Evolutionary conservation across 306 rosid species (phyloP).

Genomic region (Malus sylvestris): DNA sequence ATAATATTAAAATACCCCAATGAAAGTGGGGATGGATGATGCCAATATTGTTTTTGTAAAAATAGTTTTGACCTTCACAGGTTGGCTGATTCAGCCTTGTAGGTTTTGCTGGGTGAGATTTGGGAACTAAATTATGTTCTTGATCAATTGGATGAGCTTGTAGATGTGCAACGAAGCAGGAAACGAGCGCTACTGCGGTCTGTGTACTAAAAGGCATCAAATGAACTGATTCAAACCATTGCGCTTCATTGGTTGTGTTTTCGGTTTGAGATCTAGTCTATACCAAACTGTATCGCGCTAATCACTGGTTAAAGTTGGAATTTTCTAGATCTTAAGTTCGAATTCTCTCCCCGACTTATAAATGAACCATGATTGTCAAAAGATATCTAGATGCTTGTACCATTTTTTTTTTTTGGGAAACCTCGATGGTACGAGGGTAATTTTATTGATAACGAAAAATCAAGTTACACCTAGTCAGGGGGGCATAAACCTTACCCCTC

Average conservation of each 20-base stretch:
- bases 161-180: not conserved
- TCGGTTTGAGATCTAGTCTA: too few species aligned
- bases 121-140: not conserved
- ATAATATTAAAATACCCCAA: conserved; percentile 2
- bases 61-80: conserved; percentile 31
- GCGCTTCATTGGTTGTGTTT: not conserved
- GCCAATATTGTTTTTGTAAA: not conserved
- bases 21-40: conserved; percentile 10
- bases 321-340: not conserved
- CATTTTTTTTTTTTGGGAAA: not conserved
- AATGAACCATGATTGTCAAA: not conserved
- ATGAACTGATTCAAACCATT: not conserved
- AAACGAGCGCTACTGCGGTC: too few species aligned
- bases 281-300: too few species aligned
- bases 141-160: not conserved
- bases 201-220: too few species aligned
- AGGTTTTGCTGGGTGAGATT: not conserved
- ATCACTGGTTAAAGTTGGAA: not conserved
- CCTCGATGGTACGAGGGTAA: too few species aligned
- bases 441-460: too few species aligned
- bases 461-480: too few species aligned
- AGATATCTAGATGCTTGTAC: not conserved
- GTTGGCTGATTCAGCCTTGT: conserved; percentile 17
- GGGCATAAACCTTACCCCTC: too few species aligned
- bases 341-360: not conserved